A percentile compares a stretch with the other conserved stretches of the same genome.
Evolutionary conservation across 192 early-diverging fungal species (phyloP).

Genomic region (Podila epigama): DNA sequence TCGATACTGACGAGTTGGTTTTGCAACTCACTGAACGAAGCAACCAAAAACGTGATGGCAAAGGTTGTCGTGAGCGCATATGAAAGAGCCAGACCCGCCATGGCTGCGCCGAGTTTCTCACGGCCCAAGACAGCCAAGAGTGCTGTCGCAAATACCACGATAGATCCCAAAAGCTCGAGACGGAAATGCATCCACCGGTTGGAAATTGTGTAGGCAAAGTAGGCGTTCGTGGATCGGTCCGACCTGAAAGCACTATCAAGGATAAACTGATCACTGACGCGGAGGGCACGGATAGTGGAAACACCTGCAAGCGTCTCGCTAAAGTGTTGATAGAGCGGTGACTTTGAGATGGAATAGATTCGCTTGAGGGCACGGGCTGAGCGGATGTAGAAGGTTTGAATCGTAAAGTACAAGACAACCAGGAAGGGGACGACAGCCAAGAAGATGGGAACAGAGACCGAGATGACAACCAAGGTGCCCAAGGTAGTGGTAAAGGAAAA

Average conservation of each 20-base stretch:
- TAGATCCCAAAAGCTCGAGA: constrained; percentile 69
- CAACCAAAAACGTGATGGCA: constrained; percentile 75
- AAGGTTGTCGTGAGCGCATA: constrained; percentile 80
- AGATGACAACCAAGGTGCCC: constrained; percentile 61
- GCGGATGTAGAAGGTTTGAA: constrained; percentile 74
- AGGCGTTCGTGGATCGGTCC: constrained; percentile 61
- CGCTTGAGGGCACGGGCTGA: constrained; percentile 88
- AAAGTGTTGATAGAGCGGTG: constrained; percentile 76
- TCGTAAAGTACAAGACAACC: constrained; percentile 55
- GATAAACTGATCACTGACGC: constrained; percentile 64
- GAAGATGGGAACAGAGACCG: constrained; percentile 70
- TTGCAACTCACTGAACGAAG: constrained; percentile 74
- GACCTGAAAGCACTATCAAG: constrained; percentile 51
- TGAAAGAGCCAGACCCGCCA: constrained; percentile 82
- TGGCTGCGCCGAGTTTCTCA: constrained; percentile 70
- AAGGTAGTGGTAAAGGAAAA: constrained; percentile 62
- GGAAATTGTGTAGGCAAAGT: constrained; percentile 23
- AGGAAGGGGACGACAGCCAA: constrained; percentile 64
- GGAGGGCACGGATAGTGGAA: constrained; percentile 85
- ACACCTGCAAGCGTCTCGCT: constrained; percentile 76
- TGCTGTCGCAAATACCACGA: constrained; percentile 66
- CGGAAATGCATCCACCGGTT: constrained; percentile 84
- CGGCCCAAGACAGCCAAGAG: constrained; percentile 61
- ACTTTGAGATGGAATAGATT: constrained; percentile 67
- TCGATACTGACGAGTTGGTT: constrained; percentile 84